These are phyloP conservation scores for Suillus plorans DNA, from an alignment of 768 basidiomycete species.

Conservation along the genomic window DNA sequence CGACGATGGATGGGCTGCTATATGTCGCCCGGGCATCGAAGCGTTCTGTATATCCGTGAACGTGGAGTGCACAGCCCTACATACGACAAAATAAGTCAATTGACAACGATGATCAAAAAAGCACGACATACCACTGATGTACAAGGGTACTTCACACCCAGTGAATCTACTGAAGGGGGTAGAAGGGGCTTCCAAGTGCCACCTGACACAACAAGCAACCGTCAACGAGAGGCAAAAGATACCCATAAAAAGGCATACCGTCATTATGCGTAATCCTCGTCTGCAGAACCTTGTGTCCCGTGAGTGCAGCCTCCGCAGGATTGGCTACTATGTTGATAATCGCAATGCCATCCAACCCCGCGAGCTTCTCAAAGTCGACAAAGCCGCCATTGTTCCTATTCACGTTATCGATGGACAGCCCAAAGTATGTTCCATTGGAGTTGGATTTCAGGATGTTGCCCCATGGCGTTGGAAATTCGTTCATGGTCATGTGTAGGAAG, in stretches of 20 bases:
- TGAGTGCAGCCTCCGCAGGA: conserved; percentile 67
- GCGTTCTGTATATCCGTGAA: conserved; percentile 96
- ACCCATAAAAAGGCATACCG: conserved; percentile 45
- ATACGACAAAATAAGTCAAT: conserved; percentile 7
- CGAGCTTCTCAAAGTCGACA: conserved; percentile 98
- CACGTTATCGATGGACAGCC: conserved; percentile 80
- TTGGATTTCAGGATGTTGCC: conserved; percentile 95
- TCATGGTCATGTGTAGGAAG: conserved; percentile 96
- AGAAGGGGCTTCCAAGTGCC: conserved; percentile 83
- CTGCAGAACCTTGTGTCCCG: conserved; percentile 73
- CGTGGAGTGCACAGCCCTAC: conserved; percentile 82
- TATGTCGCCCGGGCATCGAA: conserved; percentile 88
- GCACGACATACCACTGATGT: conserved; percentile 51
- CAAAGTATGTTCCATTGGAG: conserved; percentile 97
- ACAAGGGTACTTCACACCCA: conserved; percentile 72
- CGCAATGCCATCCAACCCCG: conserved; percentile 94
- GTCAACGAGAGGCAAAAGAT: not conserved
- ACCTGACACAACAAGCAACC: conserved; percentile 41
- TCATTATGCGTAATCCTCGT: conserved; percentile 96
- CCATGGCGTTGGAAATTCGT: conserved; percentile 72
- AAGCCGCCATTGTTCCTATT: conserved; percentile 88
- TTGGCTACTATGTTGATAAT: conserved; percentile 90
- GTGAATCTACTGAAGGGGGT: conserved; percentile 76
- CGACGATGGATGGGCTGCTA: conserved; percentile 88
- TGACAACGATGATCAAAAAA: not conserved